Conservation (phyloP, 2,329 filamentous ascomycete species). For the Trichothecium roseum region DNA sequence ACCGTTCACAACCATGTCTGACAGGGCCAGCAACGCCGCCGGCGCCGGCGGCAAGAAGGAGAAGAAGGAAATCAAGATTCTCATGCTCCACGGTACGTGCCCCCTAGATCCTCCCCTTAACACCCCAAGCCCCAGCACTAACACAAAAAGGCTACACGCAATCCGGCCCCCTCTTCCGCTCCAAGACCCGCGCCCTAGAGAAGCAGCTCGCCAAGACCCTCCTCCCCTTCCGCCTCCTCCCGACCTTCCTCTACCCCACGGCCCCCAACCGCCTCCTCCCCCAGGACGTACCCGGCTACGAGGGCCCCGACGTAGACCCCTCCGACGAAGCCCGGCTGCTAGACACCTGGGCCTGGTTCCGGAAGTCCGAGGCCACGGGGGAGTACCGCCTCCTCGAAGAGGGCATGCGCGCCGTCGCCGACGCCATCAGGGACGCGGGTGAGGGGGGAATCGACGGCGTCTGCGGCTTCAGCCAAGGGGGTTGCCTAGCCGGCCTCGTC, state of each 20-base stretch:
- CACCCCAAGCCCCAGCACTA: neutral
- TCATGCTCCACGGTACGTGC: conserved; percentile 63
- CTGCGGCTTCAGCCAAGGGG: conserved; percentile 76
- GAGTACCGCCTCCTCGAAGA: conserved; percentile 61
- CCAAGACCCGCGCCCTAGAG: conserved; percentile 79
- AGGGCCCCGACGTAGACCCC: conserved; percentile 25
- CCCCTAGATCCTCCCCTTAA: neutral
- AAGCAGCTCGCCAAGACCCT: conserved; percentile 72
- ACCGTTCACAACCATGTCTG: too few species aligned
- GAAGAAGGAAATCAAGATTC: conserved; percentile 51
- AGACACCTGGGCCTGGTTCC: conserved; percentile 76
- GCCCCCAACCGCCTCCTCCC: conserved; percentile 53
- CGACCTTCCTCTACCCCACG: conserved; percentile 56
- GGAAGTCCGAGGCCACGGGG: conserved; percentile 53
- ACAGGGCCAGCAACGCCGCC: neutral
- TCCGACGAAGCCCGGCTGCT: conserved; percentile 37
- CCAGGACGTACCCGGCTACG: conserved; percentile 61
- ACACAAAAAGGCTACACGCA: conserved; percentile 66
- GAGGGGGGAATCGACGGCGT: conserved; percentile 64
- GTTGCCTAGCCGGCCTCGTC: conserved; percentile 60
- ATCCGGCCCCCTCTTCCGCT: conserved; percentile 72
- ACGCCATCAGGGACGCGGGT: conserved; percentile 49
- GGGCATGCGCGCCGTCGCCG: conserved; percentile 54
- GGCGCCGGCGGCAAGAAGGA: conserved; percentile 13
- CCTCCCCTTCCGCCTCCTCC: conserved; percentile 41